Base-by-base conservation (phyloP, 495 filamentous ascomycete genomes). In the Aspergillus cavernicola region DNA sequence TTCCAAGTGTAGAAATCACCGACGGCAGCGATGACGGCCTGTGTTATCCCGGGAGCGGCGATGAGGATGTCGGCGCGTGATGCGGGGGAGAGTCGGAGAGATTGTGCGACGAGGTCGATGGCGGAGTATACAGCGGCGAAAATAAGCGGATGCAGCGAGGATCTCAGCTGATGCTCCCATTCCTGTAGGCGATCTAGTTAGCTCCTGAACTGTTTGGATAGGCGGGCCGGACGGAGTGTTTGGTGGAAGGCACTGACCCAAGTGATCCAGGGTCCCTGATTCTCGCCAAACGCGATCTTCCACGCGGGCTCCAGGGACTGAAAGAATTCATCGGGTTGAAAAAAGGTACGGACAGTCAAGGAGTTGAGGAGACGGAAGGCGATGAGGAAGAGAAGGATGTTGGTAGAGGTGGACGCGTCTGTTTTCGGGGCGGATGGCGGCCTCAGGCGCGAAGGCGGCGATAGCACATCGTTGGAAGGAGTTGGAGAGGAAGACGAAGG, bases 261-360 rank as follows among this genome's bases (percentile, higher is more conserved):
- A 50, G 95, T 99, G 58, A 99, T 77, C 90, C 91, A 97, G 18
- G 91, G 88, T 33, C 88, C 88, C 67, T 85, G 85, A 15, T 80
- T 66, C 12, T 66, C 56, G 8, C 90, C 92, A 72, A 97, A 97
- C 0, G 88, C 86, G 39, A 92, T 75, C 66, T 85, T 77, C 92
- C 92, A 97, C 56, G 93, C 93, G 32, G 93, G 95, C 65, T 99
- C 93, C 10, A 99, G 78, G 6, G 91, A 88, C 64, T 99, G 93
- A 58, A 91, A 99, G 75, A 88, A 97, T 67, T 99, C 93, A 73
- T 99, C 93, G n/a, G 93, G 93, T 67, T 99, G 93, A 74, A 99
- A 99, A 67, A 96, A 99, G n/a, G 93, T 97, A 43, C 83, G 78
- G 33, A 95, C 74, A 43, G 74, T 81, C 50, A 96, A 74, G n/a